phyloP scores from a whole-genome alignment of 1,139 yeast genomes.

The Nakaseomyces delphensis region DNA sequence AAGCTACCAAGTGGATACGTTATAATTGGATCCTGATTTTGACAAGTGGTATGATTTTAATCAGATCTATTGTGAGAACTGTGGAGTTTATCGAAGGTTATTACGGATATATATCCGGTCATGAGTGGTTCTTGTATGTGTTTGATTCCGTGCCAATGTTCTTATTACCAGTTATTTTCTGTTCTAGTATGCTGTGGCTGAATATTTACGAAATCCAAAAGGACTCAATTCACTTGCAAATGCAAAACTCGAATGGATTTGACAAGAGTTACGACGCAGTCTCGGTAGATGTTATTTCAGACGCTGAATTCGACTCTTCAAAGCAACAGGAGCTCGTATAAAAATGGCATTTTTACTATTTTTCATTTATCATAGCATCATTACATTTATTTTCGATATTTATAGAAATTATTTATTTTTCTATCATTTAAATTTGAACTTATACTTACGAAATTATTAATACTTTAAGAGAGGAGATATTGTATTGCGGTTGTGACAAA shows the following conservation, averaged over 20 bases:
- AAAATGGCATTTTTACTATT: neutral
- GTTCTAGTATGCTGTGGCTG: slow-evolving; percentile 8
- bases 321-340: neutral
- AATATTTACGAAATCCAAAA: slow-evolving; percentile 15
- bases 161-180: slow-evolving; percentile 6
- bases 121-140: slow-evolving; percentile 35
- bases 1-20: slow-evolving; percentile 16
- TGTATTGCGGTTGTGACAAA: too few species aligned
- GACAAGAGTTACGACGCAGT: neutral
- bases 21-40: slow-evolving; percentile 25
- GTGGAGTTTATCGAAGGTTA: slow-evolving; percentile 37
- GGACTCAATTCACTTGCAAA: slow-evolving; percentile 15
- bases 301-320: neutral
- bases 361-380: neutral
- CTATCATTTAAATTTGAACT: too few species aligned
- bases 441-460: too few species aligned
- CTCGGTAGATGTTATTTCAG: neutral
- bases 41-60: slow-evolving; percentile 32
- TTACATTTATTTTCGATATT: neutral
- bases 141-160: slow-evolving; percentile 34
- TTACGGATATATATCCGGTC: slow-evolving; percentile 32
- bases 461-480: too few species aligned
- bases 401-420: neutral
- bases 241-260: neutral
- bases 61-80: slow-evolving; percentile 37